These are phyloP conservation scores for Dicorynia guianensis DNA, from an alignment of 306 rosid species.

Conservation along the genomic window DNA sequence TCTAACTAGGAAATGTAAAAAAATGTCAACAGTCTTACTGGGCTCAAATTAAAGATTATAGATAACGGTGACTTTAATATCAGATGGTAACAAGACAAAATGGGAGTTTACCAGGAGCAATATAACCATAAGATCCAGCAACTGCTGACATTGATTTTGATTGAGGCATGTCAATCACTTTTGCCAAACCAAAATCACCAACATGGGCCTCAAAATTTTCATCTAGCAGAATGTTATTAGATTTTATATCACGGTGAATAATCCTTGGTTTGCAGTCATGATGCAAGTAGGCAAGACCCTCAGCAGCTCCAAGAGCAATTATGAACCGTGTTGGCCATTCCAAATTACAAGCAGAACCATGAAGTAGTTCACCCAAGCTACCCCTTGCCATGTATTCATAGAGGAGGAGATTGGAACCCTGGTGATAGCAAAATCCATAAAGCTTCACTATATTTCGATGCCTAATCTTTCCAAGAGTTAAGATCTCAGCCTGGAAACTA, in stretches of 20 bases:
- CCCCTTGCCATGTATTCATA: conserved; percentile 96
- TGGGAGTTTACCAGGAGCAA: conserved; percentile 87
- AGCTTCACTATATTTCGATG: conserved; percentile 94
- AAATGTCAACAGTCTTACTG: no score
- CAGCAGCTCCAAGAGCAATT: conserved; percentile 96
- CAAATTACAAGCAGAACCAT: conserved; percentile 65
- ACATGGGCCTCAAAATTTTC: conserved; percentile 93
- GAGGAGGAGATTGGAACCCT: conserved; percentile 88
- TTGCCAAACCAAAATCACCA: conserved; percentile 98
- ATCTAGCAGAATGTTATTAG: conserved; percentile 89
- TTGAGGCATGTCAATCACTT: conserved; percentile 97
- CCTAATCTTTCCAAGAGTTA: conserved; percentile 88
- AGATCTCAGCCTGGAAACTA: conserved; percentile 88
- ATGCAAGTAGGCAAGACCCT: conserved; percentile 96
- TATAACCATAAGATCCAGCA: conserved; percentile 98
- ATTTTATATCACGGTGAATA: conserved; percentile 93
- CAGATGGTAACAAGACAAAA: not conserved
- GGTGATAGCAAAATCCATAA: conserved; percentile 87
- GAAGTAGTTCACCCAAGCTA: conserved; percentile 92
- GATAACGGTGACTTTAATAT: not conserved
- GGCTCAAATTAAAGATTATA: not conserved
- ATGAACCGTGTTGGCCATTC: conserved; percentile 89
- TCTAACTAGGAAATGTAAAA: not conserved
- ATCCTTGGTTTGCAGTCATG: conserved; percentile 97
- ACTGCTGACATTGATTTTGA: conserved; percentile 98